Conservation (phyloP, 352 stramenopile genomes). For the Saprolegnia diclina region DNA sequence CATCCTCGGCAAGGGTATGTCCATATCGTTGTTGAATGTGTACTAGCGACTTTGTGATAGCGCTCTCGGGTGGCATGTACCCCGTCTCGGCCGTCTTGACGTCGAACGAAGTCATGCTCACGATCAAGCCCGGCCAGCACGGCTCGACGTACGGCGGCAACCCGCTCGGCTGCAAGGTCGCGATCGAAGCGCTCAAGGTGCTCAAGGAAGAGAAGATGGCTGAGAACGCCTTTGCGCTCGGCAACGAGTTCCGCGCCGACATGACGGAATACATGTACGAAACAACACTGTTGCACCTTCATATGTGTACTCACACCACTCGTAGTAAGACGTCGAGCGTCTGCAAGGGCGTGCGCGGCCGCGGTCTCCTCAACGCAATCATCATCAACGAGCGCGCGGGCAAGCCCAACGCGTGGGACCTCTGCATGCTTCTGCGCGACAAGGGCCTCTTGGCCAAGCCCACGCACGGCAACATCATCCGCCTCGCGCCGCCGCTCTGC, state of each 20-base stretch:
- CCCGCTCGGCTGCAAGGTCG: conserved; percentile 95
- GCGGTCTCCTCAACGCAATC: conserved; percentile 97
- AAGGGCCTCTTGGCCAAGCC: conserved; percentile 97
- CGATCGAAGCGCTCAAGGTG: conserved; percentile 91
- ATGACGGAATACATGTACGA: conserved; percentile 59
- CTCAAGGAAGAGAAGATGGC: conserved; percentile 95
- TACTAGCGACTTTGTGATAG: conserved; percentile 27
- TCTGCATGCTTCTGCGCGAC: conserved; percentile 94
- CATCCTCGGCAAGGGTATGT: conserved; percentile 89
- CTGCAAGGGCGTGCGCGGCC: conserved; percentile 86
- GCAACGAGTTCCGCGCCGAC: conserved; percentile 89
- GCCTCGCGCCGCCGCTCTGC: conserved; percentile 93
- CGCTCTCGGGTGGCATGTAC: conserved; percentile 95
- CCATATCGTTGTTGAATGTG: conserved; percentile 29
- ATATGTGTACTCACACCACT: too few species aligned
- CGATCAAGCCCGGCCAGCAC: conserved; percentile 95
- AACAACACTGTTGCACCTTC: neutral
- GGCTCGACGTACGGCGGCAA: conserved; percentile 97
- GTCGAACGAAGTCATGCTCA: conserved; percentile 97
- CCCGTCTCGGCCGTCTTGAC: conserved; percentile 97
- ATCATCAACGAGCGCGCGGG: conserved; percentile 91
- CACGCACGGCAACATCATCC: conserved; percentile 98
- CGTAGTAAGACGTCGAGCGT: conserved; percentile 36
- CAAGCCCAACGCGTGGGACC: conserved; percentile 87
- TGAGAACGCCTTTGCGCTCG: conserved; percentile 91